phyloP scores from a whole-genome alignment of 176 grass and related monocot species.

The Elaeis guineensis region DNA sequence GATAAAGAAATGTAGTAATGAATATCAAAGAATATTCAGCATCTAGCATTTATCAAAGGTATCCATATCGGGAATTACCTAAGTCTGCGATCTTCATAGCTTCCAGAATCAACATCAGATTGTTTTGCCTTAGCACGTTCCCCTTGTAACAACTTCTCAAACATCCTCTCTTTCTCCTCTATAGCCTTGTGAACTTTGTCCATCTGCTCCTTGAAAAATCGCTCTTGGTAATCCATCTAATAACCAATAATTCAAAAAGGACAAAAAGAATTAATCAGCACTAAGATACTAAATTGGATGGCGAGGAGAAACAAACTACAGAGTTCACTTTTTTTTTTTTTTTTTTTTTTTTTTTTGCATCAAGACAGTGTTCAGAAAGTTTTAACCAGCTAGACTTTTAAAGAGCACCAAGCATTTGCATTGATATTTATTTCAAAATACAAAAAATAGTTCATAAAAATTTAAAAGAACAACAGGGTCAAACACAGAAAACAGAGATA shows the following conservation, averaged over 20 bases:
- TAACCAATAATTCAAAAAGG: slow-evolving; percentile 16
- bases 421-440: too few relatives aligned
- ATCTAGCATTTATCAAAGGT: background rate
- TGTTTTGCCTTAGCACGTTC: slow-evolving; percentile 51
- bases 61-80: slow-evolving; percentile 25
- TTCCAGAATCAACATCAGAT: slow-evolving; percentile 47
- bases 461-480: too few relatives aligned
- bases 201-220: slow-evolving; percentile 65
- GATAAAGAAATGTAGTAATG: too few relatives aligned
- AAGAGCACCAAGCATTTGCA: too few relatives aligned
- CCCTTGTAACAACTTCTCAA: slow-evolving; percentile 50
- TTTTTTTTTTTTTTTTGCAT: too few relatives aligned
- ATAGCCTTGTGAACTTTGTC: slow-evolving; percentile 43
- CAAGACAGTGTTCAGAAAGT: too few relatives aligned
- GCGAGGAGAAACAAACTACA: too few relatives aligned
- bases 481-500: too few relatives aligned
- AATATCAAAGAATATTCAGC: background rate
- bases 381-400: too few relatives aligned
- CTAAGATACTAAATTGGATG: background rate
- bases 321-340: too few relatives aligned
- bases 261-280: slow-evolving; percentile 1
- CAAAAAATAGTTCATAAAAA: too few relatives aligned
- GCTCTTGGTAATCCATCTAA: slow-evolving; percentile 72
- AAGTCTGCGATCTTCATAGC: slow-evolving; percentile 33
- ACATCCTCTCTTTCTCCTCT: slow-evolving; percentile 53